Percentiles rank a stretch among this genome's conserved stretches.
Conservation (phyloP, 23 red algal species). For the Gracilaria caudata region DNA sequence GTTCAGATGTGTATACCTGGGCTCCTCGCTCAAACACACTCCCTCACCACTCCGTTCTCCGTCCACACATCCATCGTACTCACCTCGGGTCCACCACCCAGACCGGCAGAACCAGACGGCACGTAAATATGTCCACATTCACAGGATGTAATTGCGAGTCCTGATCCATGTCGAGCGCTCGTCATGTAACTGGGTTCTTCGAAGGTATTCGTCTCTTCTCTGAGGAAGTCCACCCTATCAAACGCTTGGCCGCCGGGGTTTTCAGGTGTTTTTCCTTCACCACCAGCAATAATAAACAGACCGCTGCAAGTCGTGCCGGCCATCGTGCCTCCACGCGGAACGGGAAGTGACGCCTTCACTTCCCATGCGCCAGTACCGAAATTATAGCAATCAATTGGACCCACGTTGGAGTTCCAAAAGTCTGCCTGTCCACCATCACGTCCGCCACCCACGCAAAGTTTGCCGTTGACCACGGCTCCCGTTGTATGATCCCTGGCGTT, state of each 20-base stretch:
- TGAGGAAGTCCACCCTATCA: constrained; percentile 50
- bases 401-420: constrained; percentile 69
- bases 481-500: constrained; percentile 57
- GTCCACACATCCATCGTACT: constrained; percentile 24
- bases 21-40: not conserved
- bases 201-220: constrained; percentile 29
- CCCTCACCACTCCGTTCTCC: not conserved
- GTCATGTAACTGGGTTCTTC: constrained; percentile 46
- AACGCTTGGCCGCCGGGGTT: constrained; percentile 37
- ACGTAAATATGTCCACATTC: constrained; percentile 68
- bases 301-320: constrained; percentile 45
- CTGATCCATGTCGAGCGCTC: constrained; percentile 46
- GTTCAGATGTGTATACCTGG: not conserved
- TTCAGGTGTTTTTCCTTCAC: constrained; percentile 51
- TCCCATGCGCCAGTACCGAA: constrained; percentile 62
- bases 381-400: constrained; percentile 49
- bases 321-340: constrained; percentile 51
- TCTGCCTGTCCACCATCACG: constrained; percentile 40
- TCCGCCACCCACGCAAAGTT: constrained; percentile 64
- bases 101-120: constrained; percentile 42
- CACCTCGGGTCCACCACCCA: constrained; percentile 63
- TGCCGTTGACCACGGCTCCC: constrained; percentile 53
- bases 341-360: constrained; percentile 24
- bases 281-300: constrained; percentile 65
- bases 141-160: constrained; percentile 53